Evolutionary conservation across 257 asterid species (phyloP).

Genomic region (Forsythia suspensa): DNA sequence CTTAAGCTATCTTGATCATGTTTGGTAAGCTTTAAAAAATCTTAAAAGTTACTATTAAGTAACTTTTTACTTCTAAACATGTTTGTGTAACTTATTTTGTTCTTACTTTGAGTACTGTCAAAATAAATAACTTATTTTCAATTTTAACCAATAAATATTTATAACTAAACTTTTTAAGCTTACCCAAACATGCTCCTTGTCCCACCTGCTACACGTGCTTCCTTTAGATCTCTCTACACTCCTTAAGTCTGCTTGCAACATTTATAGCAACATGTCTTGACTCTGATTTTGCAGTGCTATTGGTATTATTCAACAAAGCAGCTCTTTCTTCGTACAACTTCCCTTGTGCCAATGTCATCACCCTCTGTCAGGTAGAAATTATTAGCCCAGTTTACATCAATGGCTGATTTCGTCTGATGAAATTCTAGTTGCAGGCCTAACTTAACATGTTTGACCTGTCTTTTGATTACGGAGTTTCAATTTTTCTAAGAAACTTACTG

Average conservation of each 20-base stretch:
- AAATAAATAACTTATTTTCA: neutral
- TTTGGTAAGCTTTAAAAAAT: neutral
- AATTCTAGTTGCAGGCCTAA: neutral
- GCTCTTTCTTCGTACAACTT: constrained; percentile 90
- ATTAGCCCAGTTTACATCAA: constrained; percentile 10
- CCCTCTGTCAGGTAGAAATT: constrained; percentile 78
- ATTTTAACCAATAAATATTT: neutral
- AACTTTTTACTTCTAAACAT: neutral
- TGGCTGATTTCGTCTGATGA: neutral
- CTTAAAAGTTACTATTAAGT: neutral
- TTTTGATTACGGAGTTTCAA: neutral
- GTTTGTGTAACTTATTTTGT: neutral
- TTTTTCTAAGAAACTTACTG: neutral
- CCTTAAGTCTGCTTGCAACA: neutral
- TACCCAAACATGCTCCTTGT: neutral
- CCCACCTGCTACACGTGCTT: neutral
- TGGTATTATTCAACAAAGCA: constrained; percentile 92
- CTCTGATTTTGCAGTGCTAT: constrained; percentile 65
- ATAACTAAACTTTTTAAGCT: neutral
- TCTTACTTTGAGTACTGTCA: no score
- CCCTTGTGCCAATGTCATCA: constrained; percentile 89
- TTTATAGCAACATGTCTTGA: constrained; percentile 9
- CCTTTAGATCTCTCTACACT: neutral
- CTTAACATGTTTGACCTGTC: neutral
- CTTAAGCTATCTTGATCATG: neutral